phyloP scores from a whole-genome alignment of 2,329 filamentous ascomycete species.

The Myrmaecium sp. region DNA sequence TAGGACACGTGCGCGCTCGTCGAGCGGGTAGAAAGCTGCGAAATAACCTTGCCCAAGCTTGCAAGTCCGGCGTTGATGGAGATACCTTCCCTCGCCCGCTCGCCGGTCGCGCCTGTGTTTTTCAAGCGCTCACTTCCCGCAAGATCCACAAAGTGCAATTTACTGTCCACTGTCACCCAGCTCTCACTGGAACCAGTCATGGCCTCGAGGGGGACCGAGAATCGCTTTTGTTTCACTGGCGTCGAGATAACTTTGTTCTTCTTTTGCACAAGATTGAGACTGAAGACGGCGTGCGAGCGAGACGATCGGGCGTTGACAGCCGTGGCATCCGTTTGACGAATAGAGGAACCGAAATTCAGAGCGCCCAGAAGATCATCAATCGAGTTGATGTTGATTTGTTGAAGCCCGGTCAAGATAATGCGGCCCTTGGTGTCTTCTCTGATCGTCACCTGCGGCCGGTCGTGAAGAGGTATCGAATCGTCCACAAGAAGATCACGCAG shows the following conservation, averaged over 20 bases:
- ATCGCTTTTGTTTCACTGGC: slow-evolving; percentile 58
- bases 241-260: slow-evolving; percentile 38
- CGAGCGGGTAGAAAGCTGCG: slow-evolving; percentile 82
- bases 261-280: slow-evolving; percentile 78
- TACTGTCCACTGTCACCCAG: slow-evolving; percentile 84
- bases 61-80: slow-evolving; percentile 95
- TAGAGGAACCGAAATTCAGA: slow-evolving; percentile 79
- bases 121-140: slow-evolving; percentile 93
- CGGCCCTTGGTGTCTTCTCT: slow-evolving; percentile 89
- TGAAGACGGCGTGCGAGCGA: slow-evolving; percentile 93
- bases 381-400: slow-evolving; percentile 75
- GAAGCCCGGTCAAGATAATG: slow-evolving; percentile 81
- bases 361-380: slow-evolving; percentile 81
- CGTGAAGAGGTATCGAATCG: slow-evolving; percentile 49
- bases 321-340: slow-evolving; percentile 91
- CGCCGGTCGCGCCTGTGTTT: slow-evolving; percentile 89
- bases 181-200: slow-evolving; percentile 45
- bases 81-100: slow-evolving; percentile 88
- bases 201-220: slow-evolving; percentile 71
- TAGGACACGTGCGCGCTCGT: slow-evolving; percentile 88
- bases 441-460: slow-evolving; percentile 71
- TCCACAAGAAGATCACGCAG: slow-evolving; percentile 76
- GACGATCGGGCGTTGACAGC: slow-evolving; percentile 97
- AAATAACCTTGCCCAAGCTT: slow-evolving; percentile 93
- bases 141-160: slow-evolving; percentile 94